These are phyloP conservation scores for Amanita brunnescens DNA, from an alignment of 768 basidiomycete genomes.

Conservation along the genomic window DNA sequence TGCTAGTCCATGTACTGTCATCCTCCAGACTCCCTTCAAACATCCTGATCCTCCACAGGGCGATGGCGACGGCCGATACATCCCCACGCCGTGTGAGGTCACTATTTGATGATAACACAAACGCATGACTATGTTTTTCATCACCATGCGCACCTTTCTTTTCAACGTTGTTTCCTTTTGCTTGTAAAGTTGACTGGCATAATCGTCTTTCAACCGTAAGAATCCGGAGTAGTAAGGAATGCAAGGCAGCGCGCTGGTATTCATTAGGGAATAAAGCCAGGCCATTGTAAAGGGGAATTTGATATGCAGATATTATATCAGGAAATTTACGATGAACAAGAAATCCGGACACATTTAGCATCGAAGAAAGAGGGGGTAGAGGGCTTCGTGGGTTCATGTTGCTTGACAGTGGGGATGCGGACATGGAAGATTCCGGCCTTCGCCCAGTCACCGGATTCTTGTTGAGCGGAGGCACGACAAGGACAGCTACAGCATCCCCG, in stretches of 20 bases:
- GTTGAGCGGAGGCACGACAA: constrained; percentile 62
- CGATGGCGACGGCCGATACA: constrained; percentile 53
- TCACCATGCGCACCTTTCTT: constrained; percentile 14
- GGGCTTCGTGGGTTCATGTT: constrained; percentile 13
- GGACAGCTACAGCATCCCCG: constrained; percentile 51
- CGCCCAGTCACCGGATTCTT: constrained; percentile 37
- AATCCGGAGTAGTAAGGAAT: constrained; percentile 37
- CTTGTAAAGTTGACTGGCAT: not conserved
- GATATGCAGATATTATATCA: constrained; percentile 17
- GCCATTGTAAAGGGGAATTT: constrained; percentile 64
- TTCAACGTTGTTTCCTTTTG: not conserved
- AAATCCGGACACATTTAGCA: constrained; percentile 12
- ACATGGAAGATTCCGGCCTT: constrained; percentile 32
- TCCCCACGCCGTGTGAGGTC: constrained; percentile 47
- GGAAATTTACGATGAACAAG: constrained; percentile 8
- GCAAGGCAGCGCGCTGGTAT: constrained; percentile 52
- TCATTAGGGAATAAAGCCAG: constrained; percentile 52
- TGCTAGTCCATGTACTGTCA: constrained; percentile 10
- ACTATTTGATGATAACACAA: constrained; percentile 48
- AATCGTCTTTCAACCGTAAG: constrained; percentile 36
- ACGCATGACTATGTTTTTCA: constrained; percentile 58
- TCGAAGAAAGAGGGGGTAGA: constrained; percentile 23
- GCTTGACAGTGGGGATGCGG: constrained; percentile 22
- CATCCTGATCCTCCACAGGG: constrained; percentile 74
- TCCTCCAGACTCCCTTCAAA: constrained; percentile 57